Conservation (phyloP, 2,329 filamentous ascomycete species). For the Rutstroemia sp. region DNA sequence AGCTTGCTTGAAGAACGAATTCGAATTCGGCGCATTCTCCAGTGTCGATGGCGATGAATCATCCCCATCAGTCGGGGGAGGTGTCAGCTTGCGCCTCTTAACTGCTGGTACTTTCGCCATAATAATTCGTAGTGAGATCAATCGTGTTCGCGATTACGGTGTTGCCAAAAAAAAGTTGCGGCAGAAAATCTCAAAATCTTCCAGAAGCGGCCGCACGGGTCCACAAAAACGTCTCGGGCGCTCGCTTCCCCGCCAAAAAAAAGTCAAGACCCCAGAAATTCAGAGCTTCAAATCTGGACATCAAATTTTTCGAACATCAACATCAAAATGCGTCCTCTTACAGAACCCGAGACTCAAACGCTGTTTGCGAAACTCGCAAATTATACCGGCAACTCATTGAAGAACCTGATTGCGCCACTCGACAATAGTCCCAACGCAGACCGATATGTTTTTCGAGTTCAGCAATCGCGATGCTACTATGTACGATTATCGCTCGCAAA, state of each 20-base stretch:
- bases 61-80: constrained; percentile 42
- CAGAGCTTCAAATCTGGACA: constrained; percentile 3
- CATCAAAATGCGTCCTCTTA: constrained; percentile 65
- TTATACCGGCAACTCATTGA: constrained; percentile 82
- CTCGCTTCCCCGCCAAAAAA: constrained; percentile 20
- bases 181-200: constrained; percentile 8
- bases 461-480: constrained; percentile 83
- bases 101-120: constrained; percentile 31
- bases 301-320: not conserved
- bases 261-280: constrained; percentile 15
- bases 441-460: constrained; percentile 78
- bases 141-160: constrained; percentile 1
- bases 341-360: constrained; percentile 70
- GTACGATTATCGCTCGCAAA: constrained; percentile 85
- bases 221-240: constrained; percentile 18
- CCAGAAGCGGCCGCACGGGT: constrained; percentile 17
- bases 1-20: constrained; percentile 60
- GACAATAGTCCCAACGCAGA: constrained; percentile 61
- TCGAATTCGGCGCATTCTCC: constrained; percentile 19
- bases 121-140: constrained; percentile 8
- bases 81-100: constrained; percentile 53
- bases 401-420: constrained; percentile 71
- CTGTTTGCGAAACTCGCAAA: constrained; percentile 90
- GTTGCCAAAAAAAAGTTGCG: not conserved
- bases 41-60: constrained; percentile 28